Base-by-base conservation (phyloP, 768 basidiomycete genomes). In the Tubosaeta sp. region DNA sequence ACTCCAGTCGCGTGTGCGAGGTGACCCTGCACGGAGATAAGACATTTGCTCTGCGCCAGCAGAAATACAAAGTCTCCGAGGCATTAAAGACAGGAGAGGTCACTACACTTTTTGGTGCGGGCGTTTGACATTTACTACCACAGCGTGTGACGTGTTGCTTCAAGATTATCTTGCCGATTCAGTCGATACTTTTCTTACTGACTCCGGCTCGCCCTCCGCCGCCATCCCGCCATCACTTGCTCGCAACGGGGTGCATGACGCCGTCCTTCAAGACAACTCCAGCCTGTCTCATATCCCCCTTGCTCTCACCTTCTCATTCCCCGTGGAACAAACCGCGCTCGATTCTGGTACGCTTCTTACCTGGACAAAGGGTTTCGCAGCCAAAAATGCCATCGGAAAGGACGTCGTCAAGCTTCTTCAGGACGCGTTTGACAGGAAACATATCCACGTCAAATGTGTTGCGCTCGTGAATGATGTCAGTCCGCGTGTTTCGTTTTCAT, bases 111-210 rank as follows among this genome's bases (percentile, higher is more conserved):
- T 98, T 99, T 64, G 91, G 94, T 95, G 50, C 51, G 72, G 60
- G 48, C 54, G 34, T 32, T 16, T 50, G 7, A 22, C 41, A 41
- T 38, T 38, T 34, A 35, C 16, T 54, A 16, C 29, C 12, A 31
- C 52, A 46, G 47, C 17, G 17, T 57, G 45, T 59, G 42, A 58
- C 50, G 43, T 52, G 29, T 57, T 46, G 25, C 37, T 51, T 43
- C 43, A 66, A 97, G 97, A 98, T 74, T 99, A 97, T 73, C 88
- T 99, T 60, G 97, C 97, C 34, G 91, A 94, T 57, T 95, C 91
- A 3, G 95, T 99, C 14, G 93, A 97, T 65, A 83, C 91, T 10
- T 99, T 99, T 75, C 76, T 98, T 59, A 95, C 91, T 13, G 72
- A 73, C 34, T 59, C 65, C 26, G 71, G 71, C 31, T 69, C 59